Percentiles rank a stretch among this genome's conserved stretches.
phyloP scores from a whole-genome alignment of 208 protist species.

The Trypanosoma grayi region DNA sequence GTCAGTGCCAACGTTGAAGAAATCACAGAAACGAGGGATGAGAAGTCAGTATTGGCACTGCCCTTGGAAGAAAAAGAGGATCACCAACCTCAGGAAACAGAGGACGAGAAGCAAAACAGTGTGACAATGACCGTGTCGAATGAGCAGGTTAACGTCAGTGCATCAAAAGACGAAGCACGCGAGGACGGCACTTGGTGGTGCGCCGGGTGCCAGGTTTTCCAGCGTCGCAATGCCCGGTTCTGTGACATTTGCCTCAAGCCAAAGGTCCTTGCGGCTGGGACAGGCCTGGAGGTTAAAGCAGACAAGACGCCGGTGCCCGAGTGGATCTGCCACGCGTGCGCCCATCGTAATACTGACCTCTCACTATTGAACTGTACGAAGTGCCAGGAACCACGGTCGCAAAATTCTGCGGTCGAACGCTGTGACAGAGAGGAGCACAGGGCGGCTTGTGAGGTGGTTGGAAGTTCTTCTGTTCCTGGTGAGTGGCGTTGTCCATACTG shows the following conservation, averaged over 20 bases:
- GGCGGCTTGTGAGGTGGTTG: not conserved
- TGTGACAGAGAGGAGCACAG: not conserved
- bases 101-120: not conserved
- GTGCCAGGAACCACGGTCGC: not conserved
- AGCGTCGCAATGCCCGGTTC: slow-evolving; percentile 75
- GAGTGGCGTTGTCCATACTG: slow-evolving; percentile 86
- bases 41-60: not conserved
- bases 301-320: not conserved
- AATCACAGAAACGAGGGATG: not conserved
- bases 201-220: slow-evolving; percentile 64
- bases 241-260: slow-evolving; percentile 83
- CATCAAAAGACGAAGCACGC: slow-evolving; percentile 4
- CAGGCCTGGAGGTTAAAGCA: not conserved
- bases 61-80: not conserved
- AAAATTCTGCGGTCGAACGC: not conserved
- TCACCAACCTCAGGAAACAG: too few relatives aligned
- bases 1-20: not conserved
- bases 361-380: not conserved
- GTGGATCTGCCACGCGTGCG: not conserved
- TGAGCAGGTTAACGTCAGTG: not conserved
- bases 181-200: slow-evolving; percentile 70
- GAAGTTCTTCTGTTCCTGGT: slow-evolving; percentile 18
- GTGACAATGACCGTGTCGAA: not conserved
- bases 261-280: slow-evolving; percentile 15
- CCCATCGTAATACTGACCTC: not conserved